Base-by-base conservation (phyloP, 768 basidiomycete genomes). In the Vishniacozyma victoriae region DNA sequence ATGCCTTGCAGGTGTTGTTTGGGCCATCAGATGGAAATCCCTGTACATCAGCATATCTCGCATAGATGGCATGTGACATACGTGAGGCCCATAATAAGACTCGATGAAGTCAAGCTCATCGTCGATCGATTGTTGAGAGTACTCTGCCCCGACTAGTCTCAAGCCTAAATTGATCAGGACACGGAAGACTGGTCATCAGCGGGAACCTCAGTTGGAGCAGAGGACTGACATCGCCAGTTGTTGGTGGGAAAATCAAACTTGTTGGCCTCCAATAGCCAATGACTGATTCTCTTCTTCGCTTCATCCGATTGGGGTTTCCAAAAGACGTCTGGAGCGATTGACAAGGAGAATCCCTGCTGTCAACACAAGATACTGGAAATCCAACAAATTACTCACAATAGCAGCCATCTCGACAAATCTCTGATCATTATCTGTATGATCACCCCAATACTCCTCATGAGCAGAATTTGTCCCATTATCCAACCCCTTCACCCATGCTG, bases 381-480 rank as follows among this genome's bases (percentile, higher is more conserved):
- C 29, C 29, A 9, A n/a, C 29, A 9, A 33, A n/a, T 9, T 7
- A 57, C 60, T 31, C 50, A 63, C 85, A 52, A 85, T 82, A 3
- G 84, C 80, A 44, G 82, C 82, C 71, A 84, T 84, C 68, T 86
- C 85, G 1, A 86, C 85, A 82, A 85, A 86, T 25, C 84, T 72
- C 70, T 86, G 84, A 71, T 86, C 84, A 63, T 78, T 81, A 62
- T 82, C 77, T 38, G 77, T 75, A 78, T 82, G 84, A 49, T 78
- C 70, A 3, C 84, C 85, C 84, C 84, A 87, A 69, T 83, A 85
- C 72, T 86, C 85, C 45, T 77, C 76, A 14, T 13, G 41, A 4
- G 72, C 66, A 1, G 80, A 79, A 64, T 86, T 74, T 19, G 81
- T 83, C 0, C 84, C 84, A 57, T 76, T 80, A 14, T 75, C 75